Base-by-base conservation (phyloP, 441 rosid species). In the Corymbia calophylla region DNA sequence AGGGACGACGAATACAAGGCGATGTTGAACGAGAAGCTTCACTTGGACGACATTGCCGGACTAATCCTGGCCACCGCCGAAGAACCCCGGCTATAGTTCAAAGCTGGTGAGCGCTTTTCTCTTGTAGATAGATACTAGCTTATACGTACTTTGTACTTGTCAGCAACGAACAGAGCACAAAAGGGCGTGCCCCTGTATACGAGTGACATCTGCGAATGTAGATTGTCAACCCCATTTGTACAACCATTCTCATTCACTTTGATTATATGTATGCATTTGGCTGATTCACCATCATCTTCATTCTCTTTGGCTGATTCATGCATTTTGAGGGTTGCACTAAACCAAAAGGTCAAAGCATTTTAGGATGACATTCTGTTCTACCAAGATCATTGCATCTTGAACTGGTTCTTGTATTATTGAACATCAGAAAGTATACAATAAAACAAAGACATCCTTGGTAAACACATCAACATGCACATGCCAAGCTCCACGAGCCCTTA, bases 21-120 rank as follows among this genome's bases (percentile, higher is more conserved):
- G 54, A 88, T 96, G 90, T 88, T 96, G 90, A 92, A 95, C 89
- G 94, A 96, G 90, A 96, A 95, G 92, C 95, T 97, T 91, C 94
- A 93, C 89, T 90, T 93, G 88, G 89, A 93, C 86, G 94, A 92
- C 86, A 88, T 92, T 6, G 92, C 92, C 68, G 95, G 97, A 62
- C 91, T 94, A 92, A 94, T 95, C 93, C 94, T 93, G 92, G 93
- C 93, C 49, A 93, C 93, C 35, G 93, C 94, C 56, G 91, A 92
- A 90, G 99, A 77, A 95, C 93, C 94, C 94, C 66, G 93, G 94
- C 87, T 80, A 88, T 48, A 93, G 93, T 11, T 12, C 29, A 13
- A 77, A 77, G 18, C 84, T 11, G 84, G 51, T 77, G 0, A 23
- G n/a, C 9, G 49, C 84, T 21, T 51, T 5, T 70, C 16, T 23